phyloP scores from a whole-genome alignment of 805 yeast genomes.

The Zygosaccharomyces siamensis region DNA sequence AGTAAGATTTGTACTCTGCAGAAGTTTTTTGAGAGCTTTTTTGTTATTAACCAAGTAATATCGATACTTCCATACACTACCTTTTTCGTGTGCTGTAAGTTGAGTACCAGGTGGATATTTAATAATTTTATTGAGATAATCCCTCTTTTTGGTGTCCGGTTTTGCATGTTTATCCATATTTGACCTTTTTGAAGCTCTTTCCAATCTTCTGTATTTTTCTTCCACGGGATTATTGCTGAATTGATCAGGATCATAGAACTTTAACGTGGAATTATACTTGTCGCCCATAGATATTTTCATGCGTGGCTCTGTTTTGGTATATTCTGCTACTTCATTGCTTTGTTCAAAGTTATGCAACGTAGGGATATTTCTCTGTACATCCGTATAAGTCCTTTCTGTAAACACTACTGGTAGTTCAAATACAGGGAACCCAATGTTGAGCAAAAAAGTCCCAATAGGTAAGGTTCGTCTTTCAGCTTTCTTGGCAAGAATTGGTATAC shows the following conservation, averaged over 20 bases:
- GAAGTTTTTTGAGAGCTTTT: conserved; percentile 69
- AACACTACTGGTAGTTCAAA: conserved; percentile 71
- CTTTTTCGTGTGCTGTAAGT: conserved; percentile 76
- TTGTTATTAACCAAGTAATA: conserved; percentile 70
- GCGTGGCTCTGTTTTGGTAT: conserved; percentile 31
- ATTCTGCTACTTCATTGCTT: conserved; percentile 26
- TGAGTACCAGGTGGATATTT: conserved; percentile 79
- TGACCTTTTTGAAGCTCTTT: conserved; percentile 74
- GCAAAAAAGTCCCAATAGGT: conserved; percentile 31
- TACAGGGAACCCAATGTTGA: conserved; percentile 54
- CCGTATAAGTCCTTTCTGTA: conserved; percentile 47
- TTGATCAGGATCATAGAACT: conserved; percentile 67
- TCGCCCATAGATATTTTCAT: conserved; percentile 27
- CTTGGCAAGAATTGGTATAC: conserved; percentile 47
- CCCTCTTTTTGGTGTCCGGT: conserved; percentile 80
- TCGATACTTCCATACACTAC: conserved; percentile 84
- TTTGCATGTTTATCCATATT: conserved; percentile 78
- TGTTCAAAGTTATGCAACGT: conserved; percentile 45
- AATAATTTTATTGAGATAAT: conserved; percentile 63
- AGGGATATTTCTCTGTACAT: conserved; percentile 32
- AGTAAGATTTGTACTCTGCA: conserved; percentile 84
- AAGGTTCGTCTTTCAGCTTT: conserved; percentile 19
- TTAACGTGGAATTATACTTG: conserved; percentile 31
- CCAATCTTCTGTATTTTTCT: conserved; percentile 74
- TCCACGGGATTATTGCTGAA: conserved; percentile 77